Base-by-base conservation (phyloP, 805 yeast species). In the Yamadazyma sp. region DNA sequence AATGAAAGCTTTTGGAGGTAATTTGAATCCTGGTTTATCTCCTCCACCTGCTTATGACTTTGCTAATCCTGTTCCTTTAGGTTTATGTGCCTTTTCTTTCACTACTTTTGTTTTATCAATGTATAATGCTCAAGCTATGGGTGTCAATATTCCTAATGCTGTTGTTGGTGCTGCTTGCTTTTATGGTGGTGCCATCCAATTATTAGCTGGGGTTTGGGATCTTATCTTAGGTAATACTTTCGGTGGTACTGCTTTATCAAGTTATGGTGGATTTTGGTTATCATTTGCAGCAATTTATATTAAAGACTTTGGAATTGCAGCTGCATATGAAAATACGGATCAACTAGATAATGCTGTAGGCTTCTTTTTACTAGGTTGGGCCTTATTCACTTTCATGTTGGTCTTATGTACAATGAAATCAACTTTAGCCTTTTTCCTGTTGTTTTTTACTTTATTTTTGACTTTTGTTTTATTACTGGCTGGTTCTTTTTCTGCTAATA, bases 211-310 rank as follows among this genome's bases (percentile, higher is more conserved):
- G 16, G 64, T 78, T 59, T 78, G 82, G 82, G 84, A 78, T 53
- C 65, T 78, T 44, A 75, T 76, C 3, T 51, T 73, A 29, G 84
- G 78, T 36, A 80, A 80, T 58, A 75, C 82, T 14, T 80, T 80
- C 60, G 86, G 81, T 60, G 82, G 78, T 38, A 71, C 80, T 9
- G 83, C 84, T 2, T 62, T 80, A 35, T 53, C 73, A 30, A 74
- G 81, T 4, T 80, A 67, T 46, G 88, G 88, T 33, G 82, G 80
- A 3, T 82, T 81, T 56, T 82, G 88, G 88, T 52, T 80, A 48
- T 60, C 80, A 15, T 82, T 60, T 49, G 82, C 76, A 21, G 80
- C 86, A 2, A 69, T 82, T 29, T 56, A 72, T 42, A 62, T 80
- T 25, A 70, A 70, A 10, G 71, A 76, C 50, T 82, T 82, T 55